phyloP scores from a whole-genome alignment of 176 grass and related monocot species.

The Themeda triandra region DNA sequence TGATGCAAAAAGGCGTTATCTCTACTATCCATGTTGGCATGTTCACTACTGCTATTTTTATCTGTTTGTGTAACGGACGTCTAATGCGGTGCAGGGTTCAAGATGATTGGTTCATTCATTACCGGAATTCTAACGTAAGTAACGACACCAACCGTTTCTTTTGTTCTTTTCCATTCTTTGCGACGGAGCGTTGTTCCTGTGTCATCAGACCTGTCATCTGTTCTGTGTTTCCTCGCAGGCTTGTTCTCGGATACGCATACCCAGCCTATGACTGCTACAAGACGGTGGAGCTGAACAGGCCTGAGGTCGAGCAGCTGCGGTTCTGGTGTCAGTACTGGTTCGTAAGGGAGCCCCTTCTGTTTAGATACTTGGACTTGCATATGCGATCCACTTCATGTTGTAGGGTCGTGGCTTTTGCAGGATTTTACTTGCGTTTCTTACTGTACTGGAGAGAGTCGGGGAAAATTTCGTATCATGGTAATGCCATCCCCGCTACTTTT shows the following conservation, averaged over 20 bases:
- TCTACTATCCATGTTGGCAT: not conserved
- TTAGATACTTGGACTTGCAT: not conserved
- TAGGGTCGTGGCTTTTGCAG: conserved; percentile 27
- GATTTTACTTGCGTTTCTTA: conserved; percentile 81
- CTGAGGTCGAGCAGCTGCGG: conserved; percentile 76
- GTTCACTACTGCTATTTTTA: not conserved
- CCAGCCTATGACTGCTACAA: conserved; percentile 97
- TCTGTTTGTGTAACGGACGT: conserved; percentile 7
- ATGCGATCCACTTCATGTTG: not conserved
- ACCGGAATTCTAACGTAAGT: conserved; percentile 68
- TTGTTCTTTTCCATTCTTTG: not conserved
- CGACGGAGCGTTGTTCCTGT: not conserved
- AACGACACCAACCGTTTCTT: not conserved
- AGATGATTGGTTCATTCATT: conserved; percentile 64
- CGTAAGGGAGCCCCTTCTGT: conserved; percentile 8
- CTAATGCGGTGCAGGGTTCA: conserved; percentile 27
- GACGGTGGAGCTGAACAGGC: conserved; percentile 70
- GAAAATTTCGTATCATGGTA: conserved; percentile 94
- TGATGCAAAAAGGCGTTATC: not conserved
- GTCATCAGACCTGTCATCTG: not conserved
- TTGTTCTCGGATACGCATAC: conserved; percentile 82
- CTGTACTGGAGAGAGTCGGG: conserved; percentile 68
- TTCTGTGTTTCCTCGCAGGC: conserved; percentile 41
- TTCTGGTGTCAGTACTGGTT: conserved; percentile 99
- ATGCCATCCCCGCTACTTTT: not conserved